Evolutionary conservation across 2,329 filamentous ascomycete genomes (phyloP).

Genomic region (Microdochium trichocladiopsis): DNA sequence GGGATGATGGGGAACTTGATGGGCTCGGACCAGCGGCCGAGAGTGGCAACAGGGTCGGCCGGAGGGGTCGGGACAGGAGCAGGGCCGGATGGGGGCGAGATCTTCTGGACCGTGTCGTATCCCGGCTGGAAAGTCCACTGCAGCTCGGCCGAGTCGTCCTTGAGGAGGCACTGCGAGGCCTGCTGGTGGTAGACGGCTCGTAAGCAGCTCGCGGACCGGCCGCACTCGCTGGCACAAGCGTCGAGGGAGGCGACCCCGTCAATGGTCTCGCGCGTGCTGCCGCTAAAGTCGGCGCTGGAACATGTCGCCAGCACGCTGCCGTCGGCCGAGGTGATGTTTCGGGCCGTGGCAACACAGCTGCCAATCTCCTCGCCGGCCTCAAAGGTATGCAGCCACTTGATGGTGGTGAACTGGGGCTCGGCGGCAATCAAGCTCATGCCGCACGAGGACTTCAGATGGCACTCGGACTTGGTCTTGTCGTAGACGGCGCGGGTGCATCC

Average conservation of each 20-base stretch:
- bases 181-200: background rate
- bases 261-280: background rate
- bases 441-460: background rate
- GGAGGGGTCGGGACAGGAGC: background rate
- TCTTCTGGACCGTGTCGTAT: background rate
- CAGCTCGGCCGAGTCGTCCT: background rate
- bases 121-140: background rate
- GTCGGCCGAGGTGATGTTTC: background rate
- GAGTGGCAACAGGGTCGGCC: background rate
- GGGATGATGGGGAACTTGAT: slow-evolving; percentile 16
- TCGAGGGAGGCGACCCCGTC: background rate
- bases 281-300: background rate
- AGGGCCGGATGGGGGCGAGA: too few species aligned
- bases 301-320: background rate
- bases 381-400: background rate
- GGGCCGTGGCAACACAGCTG: background rate
- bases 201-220: background rate
- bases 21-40: slow-evolving; percentile 13
- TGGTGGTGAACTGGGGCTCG: background rate
- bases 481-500: background rate
- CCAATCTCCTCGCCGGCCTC: background rate
- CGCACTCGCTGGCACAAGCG: background rate
- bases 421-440: background rate
- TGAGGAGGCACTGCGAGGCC: background rate
- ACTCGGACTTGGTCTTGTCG: background rate